A percentile compares a stretch with the other conserved stretches of the same genome.
Evolutionary conservation across 164 flowering plant species (phyloP).

Genomic region (Vitis riparia): DNA sequence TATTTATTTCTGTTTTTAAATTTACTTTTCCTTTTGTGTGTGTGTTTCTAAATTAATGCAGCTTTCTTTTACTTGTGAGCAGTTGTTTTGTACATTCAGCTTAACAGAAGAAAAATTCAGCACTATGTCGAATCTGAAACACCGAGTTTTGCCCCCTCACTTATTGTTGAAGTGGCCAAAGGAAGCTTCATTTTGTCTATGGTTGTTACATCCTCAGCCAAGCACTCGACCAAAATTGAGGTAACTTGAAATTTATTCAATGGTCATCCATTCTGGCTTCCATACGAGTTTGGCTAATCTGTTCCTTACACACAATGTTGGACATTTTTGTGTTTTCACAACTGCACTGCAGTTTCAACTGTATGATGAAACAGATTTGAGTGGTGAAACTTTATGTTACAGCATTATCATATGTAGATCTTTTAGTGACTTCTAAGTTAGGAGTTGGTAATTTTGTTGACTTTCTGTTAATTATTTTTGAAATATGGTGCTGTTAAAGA

Average conservation of each 20-base stretch:
- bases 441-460: too few species aligned
- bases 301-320: too few species aligned
- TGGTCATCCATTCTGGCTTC: too few species aligned
- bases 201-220: conserved; percentile 93
- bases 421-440: too few species aligned
- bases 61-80: conserved; percentile 19
- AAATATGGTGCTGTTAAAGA: too few species aligned
- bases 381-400: too few species aligned
- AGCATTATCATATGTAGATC: too few species aligned
- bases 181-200: conserved; percentile 94
- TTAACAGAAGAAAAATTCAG: conserved; percentile 77
- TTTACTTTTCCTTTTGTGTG: conserved; percentile 4
- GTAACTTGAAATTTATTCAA: conserved; percentile 29
- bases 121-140: conserved; percentile 87
- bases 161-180: conserved; percentile 87
- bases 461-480: too few species aligned
- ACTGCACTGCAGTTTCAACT: too few species aligned
- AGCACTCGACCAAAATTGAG: conserved; percentile 75
- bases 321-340: too few species aligned
- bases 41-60: neutral
- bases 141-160: conserved; percentile 92
- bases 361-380: too few species aligned
- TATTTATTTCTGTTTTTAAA: neutral
- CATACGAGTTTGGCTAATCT: too few species aligned
- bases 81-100: conserved; percentile 81